phyloP scores from a whole-genome alignment of 495 filamentous ascomycete species.

The Corynascus novoguineensis region DNA sequence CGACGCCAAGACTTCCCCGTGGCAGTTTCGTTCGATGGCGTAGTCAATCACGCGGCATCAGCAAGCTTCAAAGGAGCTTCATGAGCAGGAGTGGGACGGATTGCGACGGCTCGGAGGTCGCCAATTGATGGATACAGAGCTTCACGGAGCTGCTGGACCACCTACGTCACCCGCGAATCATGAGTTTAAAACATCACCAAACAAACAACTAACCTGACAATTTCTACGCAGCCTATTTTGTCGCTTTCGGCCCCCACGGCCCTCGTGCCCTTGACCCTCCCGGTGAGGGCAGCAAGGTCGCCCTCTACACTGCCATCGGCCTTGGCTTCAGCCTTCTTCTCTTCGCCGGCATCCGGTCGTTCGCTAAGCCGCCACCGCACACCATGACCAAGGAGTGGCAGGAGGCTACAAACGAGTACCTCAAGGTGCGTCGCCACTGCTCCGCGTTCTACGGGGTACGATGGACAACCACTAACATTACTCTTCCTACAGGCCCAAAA shows the following conservation, averaged over 20 bases:
- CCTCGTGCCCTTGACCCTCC: conserved; percentile 76
- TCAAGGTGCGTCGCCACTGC: conserved; percentile 55
- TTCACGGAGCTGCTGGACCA: conserved; percentile 3
- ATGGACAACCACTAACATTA: conserved; percentile 16
- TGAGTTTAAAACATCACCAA: conserved; percentile 14
- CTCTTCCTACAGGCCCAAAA: conserved; percentile 58
- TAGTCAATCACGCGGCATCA: neutral
- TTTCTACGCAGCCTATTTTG: conserved; percentile 78
- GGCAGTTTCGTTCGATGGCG: neutral
- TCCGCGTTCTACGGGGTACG: neutral
- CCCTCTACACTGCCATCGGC: conserved; percentile 62
- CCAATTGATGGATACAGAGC: conserved; percentile 23
- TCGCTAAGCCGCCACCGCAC: conserved; percentile 63
- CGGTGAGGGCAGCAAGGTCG: conserved; percentile 71
- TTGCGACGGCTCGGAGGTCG: conserved; percentile 5
- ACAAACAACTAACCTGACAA: conserved; percentile 6
- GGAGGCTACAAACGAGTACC: conserved; percentile 84
- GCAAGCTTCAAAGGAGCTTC: conserved; percentile 11
- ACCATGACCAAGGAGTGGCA: conserved; percentile 96
- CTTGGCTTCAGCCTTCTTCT: conserved; percentile 54
- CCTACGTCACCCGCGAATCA: conserved; percentile 12
- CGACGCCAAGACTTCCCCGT: conserved; percentile 4
- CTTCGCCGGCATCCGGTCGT: conserved; percentile 58
- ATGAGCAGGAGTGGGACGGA: neutral
- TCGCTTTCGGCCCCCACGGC: conserved; percentile 93